Evolutionary conservation across 805 yeast genomes (phyloP).

Genomic region (Cyberlindnera misumaiensis): DNA sequence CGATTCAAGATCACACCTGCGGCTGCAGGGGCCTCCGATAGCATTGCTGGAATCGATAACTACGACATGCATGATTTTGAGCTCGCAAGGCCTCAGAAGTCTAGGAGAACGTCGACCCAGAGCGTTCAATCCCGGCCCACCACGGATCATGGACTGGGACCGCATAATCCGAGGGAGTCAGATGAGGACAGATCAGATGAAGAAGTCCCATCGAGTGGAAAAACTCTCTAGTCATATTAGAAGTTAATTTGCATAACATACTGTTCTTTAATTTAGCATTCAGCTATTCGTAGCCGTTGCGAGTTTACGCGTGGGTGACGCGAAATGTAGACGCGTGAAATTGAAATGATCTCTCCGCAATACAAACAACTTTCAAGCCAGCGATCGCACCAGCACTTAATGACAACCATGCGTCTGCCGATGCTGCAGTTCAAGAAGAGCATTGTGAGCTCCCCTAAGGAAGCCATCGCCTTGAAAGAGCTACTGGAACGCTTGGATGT

Average conservation of each 20-base stretch:
- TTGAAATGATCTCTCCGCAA: neutral
- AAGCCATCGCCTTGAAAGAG: constrained; percentile 56
- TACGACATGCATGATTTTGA: constrained; percentile 15
- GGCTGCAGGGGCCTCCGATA: constrained; percentile 38
- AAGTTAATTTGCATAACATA: too few relatives aligned
- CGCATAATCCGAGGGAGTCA: neutral
- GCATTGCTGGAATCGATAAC: constrained; percentile 39
- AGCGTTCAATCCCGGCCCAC: too few relatives aligned
- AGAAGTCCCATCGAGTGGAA: too few relatives aligned
- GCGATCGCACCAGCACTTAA: neutral
- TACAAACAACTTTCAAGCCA: neutral
- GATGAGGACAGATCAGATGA: neutral
- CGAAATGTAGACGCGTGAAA: neutral
- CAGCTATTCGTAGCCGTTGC: too few relatives aligned
- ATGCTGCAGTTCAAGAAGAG: constrained; percentile 35
- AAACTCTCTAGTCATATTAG: too few relatives aligned
- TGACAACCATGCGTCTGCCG: constrained; percentile 14
- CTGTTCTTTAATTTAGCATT: too few relatives aligned
- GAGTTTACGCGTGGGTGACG: neutral
- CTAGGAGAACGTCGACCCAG: neutral
- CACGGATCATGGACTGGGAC: too few relatives aligned
- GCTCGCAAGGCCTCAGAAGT: neutral
- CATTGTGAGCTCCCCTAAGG: constrained; percentile 49
- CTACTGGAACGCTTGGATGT: constrained; percentile 48
- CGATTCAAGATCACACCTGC: constrained; percentile 33